Percentiles rank a stretch among this genome's conserved stretches.
Conservation (phyloP, 345 rosid species). For the Schrenkiella parvula region DNA sequence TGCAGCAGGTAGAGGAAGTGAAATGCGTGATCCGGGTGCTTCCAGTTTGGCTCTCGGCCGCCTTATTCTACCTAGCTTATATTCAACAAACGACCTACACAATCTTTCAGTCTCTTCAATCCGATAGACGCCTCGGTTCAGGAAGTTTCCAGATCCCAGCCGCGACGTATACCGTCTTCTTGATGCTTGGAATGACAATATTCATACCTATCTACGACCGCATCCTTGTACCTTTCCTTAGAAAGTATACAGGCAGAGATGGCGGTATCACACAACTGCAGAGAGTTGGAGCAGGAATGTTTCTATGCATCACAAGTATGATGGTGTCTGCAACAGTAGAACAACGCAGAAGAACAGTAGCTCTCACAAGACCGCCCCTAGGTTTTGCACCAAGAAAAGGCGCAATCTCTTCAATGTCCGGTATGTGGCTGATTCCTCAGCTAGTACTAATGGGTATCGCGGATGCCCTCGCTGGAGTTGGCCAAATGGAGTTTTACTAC, state of each 20-base stretch:
- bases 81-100: slow-evolving; percentile 57
- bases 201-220: slow-evolving; percentile 58
- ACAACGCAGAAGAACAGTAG: slow-evolving; percentile 25
- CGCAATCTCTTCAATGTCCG: slow-evolving; percentile 37
- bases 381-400: slow-evolving; percentile 34
- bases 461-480: slow-evolving; percentile 34
- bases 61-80: slow-evolving; percentile 38
- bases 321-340: slow-evolving; percentile 35
- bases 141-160: slow-evolving; percentile 53
- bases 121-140: slow-evolving; percentile 40
- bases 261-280: slow-evolving; percentile 45
- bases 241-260: slow-evolving; percentile 39
- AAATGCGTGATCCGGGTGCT: slow-evolving; percentile 53
- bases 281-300: slow-evolving; percentile 38
- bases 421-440: slow-evolving; percentile 39
- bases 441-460: slow-evolving; percentile 33
- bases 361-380: slow-evolving; percentile 29
- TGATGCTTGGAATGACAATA: slow-evolving; percentile 47
- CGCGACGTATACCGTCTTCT: slow-evolving; percentile 44
- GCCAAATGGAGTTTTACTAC: slow-evolving; percentile 39
- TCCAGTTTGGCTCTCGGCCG: slow-evolving; percentile 56
- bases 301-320: slow-evolving; percentile 36
- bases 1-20: slow-evolving; percentile 68
- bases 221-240: slow-evolving; percentile 41
- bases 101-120: slow-evolving; percentile 57